Evolutionary conservation across 257 asterid genomes (phyloP).

Genomic region (Parsonsia alboflavescens): DNA sequence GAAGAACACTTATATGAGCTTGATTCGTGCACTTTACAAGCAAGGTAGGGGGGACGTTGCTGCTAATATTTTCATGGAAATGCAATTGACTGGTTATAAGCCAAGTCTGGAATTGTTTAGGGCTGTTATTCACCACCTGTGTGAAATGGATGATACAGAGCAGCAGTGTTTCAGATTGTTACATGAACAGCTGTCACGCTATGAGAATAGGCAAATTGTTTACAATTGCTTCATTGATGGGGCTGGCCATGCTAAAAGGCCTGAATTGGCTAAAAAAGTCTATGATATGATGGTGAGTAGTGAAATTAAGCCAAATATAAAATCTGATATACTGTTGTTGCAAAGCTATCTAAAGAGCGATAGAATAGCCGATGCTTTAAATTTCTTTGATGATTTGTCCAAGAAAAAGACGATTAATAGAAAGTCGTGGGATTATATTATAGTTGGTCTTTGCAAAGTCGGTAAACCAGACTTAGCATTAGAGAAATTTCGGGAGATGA

Average conservation of each 20-base stretch:
- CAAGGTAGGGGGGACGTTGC: slow-evolving; percentile 60
- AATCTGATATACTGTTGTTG: slow-evolving; percentile 44
- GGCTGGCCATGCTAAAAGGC: slow-evolving; percentile 70
- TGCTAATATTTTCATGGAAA: slow-evolving; percentile 64
- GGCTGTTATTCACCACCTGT: slow-evolving; percentile 48
- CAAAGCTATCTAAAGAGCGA: slow-evolving; percentile 44
- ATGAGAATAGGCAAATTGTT: slow-evolving; percentile 15
- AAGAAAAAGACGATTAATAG: slow-evolving; percentile 22
- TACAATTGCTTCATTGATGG: slow-evolving; percentile 68
- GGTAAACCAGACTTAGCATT: slow-evolving; percentile 40
- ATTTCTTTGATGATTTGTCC: slow-evolving; percentile 38
- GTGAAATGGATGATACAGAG: slow-evolving; percentile 48
- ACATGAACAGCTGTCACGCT: slow-evolving; percentile 48
- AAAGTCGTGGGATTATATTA: slow-evolving; percentile 45
- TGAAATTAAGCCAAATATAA: slow-evolving; percentile 33
- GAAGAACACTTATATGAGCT: slow-evolving; percentile 43
- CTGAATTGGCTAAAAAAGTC: slow-evolving; percentile 51
- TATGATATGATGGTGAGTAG: slow-evolving; percentile 48
- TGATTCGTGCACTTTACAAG: slow-evolving; percentile 53
- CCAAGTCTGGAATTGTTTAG: slow-evolving; percentile 40
- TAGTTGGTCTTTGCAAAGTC: slow-evolving; percentile 62
- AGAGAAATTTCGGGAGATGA: slow-evolving; percentile 44
- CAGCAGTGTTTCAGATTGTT: slow-evolving; percentile 47
- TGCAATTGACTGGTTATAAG: slow-evolving; percentile 70
- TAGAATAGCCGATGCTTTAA: slow-evolving; percentile 37